Evolutionary conservation across 495 filamentous ascomycete species (phyloP).

Genomic region (Cairneyella variabilis): DNA sequence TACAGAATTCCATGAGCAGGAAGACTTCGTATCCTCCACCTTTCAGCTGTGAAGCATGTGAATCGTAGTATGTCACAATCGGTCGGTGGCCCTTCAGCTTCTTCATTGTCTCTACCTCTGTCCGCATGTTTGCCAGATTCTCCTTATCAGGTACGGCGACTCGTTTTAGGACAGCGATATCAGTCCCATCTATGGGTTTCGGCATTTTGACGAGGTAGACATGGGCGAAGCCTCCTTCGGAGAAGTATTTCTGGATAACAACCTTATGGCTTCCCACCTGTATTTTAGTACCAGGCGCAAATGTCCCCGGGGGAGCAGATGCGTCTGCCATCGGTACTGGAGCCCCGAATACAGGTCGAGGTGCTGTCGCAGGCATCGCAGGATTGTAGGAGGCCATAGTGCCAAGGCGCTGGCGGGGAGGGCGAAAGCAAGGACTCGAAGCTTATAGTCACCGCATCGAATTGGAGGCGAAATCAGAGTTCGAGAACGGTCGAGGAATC

Average conservation of each 20-base stretch:
- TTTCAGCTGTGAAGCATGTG: conserved; percentile 88
- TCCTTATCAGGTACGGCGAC: conserved; percentile 98
- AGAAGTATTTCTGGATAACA: conserved; percentile 96
- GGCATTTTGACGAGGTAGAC: conserved; percentile 93
- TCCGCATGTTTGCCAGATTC: conserved; percentile 90
- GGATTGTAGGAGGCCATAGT: conserved; percentile 26
- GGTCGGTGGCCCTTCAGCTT: conserved; percentile 91
- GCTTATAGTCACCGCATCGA: conserved; percentile 19
- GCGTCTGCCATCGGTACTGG: conserved; percentile 37
- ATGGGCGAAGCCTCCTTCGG: conserved; percentile 97
- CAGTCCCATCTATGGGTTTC: conserved; percentile 70
- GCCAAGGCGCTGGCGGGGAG: conserved; percentile 2
- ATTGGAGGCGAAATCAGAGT: not conserved
- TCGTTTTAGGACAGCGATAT: conserved; percentile 87
- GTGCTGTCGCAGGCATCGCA: conserved; percentile 21
- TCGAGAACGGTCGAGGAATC: too few species aligned
- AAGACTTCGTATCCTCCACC: conserved; percentile 97
- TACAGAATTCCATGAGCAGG: conserved; percentile 91
- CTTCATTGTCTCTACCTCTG: conserved; percentile 99
- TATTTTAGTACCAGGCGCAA: conserved; percentile 89
- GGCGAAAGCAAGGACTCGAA: not conserved
- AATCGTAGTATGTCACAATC: conserved; percentile 98
- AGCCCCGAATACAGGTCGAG: conserved; percentile 57
- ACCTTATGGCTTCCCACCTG: conserved; percentile 91
- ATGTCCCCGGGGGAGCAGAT: conserved; percentile 77